Evolutionary conservation across 768 basidiomycete genomes (phyloP).

Genomic region (Astraeus odoratus): DNA sequence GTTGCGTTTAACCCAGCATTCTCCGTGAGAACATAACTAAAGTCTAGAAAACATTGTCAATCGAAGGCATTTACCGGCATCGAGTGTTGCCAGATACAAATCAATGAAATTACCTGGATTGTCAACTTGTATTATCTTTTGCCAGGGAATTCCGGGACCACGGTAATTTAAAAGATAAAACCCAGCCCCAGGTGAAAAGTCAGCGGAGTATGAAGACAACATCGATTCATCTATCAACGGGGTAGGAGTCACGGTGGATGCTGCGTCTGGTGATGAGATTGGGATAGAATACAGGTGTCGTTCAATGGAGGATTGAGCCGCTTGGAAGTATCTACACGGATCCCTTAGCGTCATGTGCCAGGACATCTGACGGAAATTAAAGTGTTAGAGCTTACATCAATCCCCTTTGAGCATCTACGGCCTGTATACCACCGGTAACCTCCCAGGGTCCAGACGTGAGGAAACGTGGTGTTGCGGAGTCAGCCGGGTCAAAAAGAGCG

Average conservation of each 20-base stretch:
- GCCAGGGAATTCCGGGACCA: slow-evolving; percentile 85
- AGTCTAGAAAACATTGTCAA: slow-evolving; percentile 33
- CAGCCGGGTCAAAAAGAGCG: slow-evolving; percentile 80
- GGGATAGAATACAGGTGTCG: slow-evolving; percentile 78
- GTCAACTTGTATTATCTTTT: slow-evolving; percentile 60
- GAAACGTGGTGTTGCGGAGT: slow-evolving; percentile 64
- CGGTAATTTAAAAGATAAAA: slow-evolving; percentile 77
- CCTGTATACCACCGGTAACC: slow-evolving; percentile 67
- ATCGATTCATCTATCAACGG: slow-evolving; percentile 46
- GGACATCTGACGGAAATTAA: slow-evolving; percentile 26
- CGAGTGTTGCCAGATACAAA: neutral
- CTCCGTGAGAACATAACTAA: slow-evolving; percentile 59
- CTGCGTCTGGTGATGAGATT: slow-evolving; percentile 46
- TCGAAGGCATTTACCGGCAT: slow-evolving; percentile 1
- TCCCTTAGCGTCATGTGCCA: slow-evolving; percentile 17
- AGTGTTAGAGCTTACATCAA: slow-evolving; percentile 53
- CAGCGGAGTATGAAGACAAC: slow-evolving; percentile 54
- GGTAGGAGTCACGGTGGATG: slow-evolving; percentile 30
- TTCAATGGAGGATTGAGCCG: slow-evolving; percentile 76
- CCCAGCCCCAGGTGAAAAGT: slow-evolving; percentile 80
- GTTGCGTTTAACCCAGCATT: slow-evolving; percentile 63
- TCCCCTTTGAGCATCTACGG: slow-evolving; percentile 59
- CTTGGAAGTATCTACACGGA: slow-evolving; percentile 71
- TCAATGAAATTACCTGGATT: slow-evolving; percentile 34
- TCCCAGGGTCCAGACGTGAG: slow-evolving; percentile 90